phyloP scores from a whole-genome alignment of 441 rosid species.

The Aleurites moluccanus region DNA sequence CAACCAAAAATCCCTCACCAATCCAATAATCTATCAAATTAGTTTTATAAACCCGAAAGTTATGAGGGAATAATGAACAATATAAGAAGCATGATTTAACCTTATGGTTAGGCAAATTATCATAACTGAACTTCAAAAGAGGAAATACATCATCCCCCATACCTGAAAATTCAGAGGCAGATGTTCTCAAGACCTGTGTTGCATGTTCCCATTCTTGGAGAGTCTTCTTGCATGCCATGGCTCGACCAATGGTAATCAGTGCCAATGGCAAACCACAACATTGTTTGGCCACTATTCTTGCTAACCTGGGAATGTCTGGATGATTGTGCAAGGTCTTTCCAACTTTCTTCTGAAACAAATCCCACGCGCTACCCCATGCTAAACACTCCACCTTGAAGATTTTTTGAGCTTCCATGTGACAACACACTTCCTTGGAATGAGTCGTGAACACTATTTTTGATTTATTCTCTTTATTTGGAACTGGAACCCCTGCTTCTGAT shows the following conservation, averaged over 20 bases:
- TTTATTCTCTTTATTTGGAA: slow-evolving; percentile 14
- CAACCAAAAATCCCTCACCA: slow-evolving; percentile 15
- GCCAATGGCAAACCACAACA: not conserved
- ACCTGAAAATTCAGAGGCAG: not conserved
- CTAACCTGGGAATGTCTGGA: not conserved
- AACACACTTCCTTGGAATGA: slow-evolving; percentile 37
- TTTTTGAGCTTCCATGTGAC: slow-evolving; percentile 35
- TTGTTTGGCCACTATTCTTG: slow-evolving; percentile 12
- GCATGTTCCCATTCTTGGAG: not conserved
- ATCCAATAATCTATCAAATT: slow-evolving; percentile 13
- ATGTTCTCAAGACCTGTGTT: not conserved
- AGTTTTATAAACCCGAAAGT: not conserved
- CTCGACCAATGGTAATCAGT: not conserved
- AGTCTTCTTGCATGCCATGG: not conserved
- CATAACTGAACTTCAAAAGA: slow-evolving; percentile 25
- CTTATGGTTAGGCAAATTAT: not conserved
- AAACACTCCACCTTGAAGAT: slow-evolving; percentile 34
- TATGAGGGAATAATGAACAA: not conserved
- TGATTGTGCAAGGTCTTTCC: not conserved
- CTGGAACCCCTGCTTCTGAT: slow-evolving; percentile 20
- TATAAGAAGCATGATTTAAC: not conserved
- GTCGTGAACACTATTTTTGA: slow-evolving; percentile 26
- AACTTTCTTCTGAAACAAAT: not conserved
- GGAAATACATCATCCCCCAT: slow-evolving; percentile 5
- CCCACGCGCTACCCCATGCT: slow-evolving; percentile 29